These are phyloP conservation scores for Metrosideros polymorpha DNA, from an alignment of 441 rosid genomes.

Conservation along the genomic window DNA sequence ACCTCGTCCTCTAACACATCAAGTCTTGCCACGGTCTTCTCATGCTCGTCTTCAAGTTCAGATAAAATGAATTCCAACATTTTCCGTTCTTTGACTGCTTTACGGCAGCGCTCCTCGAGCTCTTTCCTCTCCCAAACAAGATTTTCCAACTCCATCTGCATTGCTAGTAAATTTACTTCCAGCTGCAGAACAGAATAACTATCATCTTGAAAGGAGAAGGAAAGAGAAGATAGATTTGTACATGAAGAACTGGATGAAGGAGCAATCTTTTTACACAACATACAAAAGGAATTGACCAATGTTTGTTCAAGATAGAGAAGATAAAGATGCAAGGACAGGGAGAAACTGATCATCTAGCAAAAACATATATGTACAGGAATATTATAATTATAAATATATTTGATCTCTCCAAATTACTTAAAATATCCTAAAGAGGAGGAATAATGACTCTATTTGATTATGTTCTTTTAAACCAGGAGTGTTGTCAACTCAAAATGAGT, in stretches of 20 bases:
- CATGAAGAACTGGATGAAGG: neutral
- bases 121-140: conserved; percentile 46
- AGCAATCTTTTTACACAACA: neutral
- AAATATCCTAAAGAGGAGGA: neutral
- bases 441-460: neutral
- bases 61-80: conserved; percentile 41
- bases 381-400: neutral
- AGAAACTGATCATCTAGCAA: neutral
- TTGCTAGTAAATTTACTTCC: conserved; percentile 36
- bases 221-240: neutral
- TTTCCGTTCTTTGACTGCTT: conserved; percentile 37
- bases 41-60: conserved; percentile 67
- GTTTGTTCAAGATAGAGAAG: neutral
- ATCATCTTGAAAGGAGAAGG: neutral
- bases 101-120: conserved; percentile 37
- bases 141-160: conserved; percentile 44
- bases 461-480: neutral
- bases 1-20: conserved; percentile 60
- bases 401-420: neutral
- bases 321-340: neutral
- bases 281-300: neutral
- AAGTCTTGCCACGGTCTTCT: conserved; percentile 35
- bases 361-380: neutral
- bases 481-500: neutral
- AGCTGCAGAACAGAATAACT: conserved; percentile 33